Conservation (phyloP, 164 flowering plant species). For the Paratinospora sagittata region DNA sequence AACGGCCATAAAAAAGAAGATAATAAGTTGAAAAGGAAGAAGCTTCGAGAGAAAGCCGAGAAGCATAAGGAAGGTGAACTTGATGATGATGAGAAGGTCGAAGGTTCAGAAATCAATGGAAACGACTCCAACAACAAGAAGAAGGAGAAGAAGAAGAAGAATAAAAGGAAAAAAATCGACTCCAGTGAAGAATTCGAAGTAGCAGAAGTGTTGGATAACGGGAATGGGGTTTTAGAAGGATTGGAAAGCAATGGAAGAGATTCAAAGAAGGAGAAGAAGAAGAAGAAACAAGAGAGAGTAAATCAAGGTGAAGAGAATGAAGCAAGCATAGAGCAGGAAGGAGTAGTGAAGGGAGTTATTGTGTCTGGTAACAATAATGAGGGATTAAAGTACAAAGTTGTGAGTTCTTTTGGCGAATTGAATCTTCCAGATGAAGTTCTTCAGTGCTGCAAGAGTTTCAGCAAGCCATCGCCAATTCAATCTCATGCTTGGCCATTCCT, state of each 20-base stretch:
- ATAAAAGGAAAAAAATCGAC: neutral
- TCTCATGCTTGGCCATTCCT: constrained; percentile 86
- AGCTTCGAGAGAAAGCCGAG: neutral
- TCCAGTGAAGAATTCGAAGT: constrained; percentile 13
- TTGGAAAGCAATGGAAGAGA: neutral
- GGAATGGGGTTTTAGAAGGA: neutral
- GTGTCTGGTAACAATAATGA: constrained; percentile 47
- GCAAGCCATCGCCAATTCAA: constrained; percentile 78
- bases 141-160: constrained; percentile 19
- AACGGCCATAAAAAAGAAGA: constrained; percentile 2
- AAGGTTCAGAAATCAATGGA: constrained; percentile 1
- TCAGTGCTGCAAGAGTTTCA: constrained; percentile 61
- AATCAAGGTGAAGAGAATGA: constrained; percentile 10
- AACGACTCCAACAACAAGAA: constrained; percentile 19
- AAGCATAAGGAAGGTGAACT: neutral
- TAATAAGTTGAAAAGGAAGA: constrained; percentile 9
- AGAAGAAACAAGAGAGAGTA: constrained; percentile 5
- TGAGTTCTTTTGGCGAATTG: constrained; percentile 47
- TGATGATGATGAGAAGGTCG: neutral
- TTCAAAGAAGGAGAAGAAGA: constrained; percentile 6
- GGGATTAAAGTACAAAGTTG: constrained; percentile 38
- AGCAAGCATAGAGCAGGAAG: neutral
- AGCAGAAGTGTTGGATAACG: too few relatives aligned
- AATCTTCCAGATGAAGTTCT: constrained; percentile 52
- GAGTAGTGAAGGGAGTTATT: constrained; percentile 25